phyloP scores from a whole-genome alignment of 2,329 filamentous ascomycete species.

The Fusarium torulosum region DNA sequence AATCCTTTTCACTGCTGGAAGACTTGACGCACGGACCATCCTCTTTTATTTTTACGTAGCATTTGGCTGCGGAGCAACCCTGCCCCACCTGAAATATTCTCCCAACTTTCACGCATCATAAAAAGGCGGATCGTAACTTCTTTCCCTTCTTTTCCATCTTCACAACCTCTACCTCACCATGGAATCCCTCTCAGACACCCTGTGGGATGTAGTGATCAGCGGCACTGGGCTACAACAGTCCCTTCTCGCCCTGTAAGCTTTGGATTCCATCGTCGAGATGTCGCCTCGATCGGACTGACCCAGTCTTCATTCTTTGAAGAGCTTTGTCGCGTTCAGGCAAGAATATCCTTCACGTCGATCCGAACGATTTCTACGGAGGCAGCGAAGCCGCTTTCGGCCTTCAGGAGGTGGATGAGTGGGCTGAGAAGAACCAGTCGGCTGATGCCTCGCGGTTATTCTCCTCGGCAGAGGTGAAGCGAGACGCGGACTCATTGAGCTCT shows the following conservation, averaged over 20 bases:
- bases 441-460: constrained; percentile 46
- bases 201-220: constrained; percentile 84
- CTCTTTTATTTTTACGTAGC: constrained; percentile 1
- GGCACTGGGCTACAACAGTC: constrained; percentile 84
- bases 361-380: constrained; percentile 89
- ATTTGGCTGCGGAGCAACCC: constrained; percentile 19
- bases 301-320: constrained; percentile 64
- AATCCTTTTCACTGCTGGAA: constrained; percentile 20
- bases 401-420: constrained; percentile 84
- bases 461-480: constrained; percentile 53
- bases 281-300: constrained; percentile 52
- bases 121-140: constrained; percentile 29
- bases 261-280: constrained; percentile 51
- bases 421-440: constrained; percentile 53
- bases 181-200: constrained; percentile 79
- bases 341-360: constrained; percentile 90
- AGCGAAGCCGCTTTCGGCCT: constrained; percentile 87
- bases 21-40: constrained; percentile 44
- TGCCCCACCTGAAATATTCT: constrained; percentile 44
- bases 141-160: constrained; percentile 22
- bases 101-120: constrained; percentile 33
- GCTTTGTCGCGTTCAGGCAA: constrained; percentile 92
- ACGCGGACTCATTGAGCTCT: constrained; percentile 63
- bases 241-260: constrained; percentile 79
- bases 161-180: constrained; percentile 60